These are phyloP conservation scores for Fraxinus platypoda DNA, from an alignment of 305 asterid species.

Conservation along the genomic window DNA sequence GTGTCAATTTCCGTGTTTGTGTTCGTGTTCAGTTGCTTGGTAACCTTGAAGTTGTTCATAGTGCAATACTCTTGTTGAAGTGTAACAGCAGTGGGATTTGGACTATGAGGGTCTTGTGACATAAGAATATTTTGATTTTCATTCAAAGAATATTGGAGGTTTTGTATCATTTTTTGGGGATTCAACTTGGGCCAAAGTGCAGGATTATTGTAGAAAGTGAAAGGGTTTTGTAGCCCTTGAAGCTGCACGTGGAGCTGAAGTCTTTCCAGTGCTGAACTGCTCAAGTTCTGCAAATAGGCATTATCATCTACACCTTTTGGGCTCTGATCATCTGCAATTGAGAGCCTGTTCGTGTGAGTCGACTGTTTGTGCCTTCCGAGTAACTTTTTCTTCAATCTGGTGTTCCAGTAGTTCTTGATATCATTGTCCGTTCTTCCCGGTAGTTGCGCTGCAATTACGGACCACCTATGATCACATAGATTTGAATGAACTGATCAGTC, in stretches of 20 bases:
- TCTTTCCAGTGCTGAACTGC: conserved; percentile 78
- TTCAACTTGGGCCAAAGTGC: conserved; percentile 49
- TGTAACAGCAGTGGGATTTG: conserved; percentile 5
- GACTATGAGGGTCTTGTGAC: conserved; percentile 20
- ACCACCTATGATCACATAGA: conserved; percentile 50
- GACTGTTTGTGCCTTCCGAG: conserved; percentile 60
- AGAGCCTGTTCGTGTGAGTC: conserved; percentile 29
- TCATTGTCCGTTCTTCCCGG: conserved; percentile 87
- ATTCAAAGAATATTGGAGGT: conserved; percentile 36
- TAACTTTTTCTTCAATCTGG: conserved; percentile 65
- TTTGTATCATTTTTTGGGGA: conserved; percentile 48
- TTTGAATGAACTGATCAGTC: background rate
- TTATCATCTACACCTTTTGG: conserved; percentile 31
- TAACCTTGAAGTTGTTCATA: conserved; percentile 21
- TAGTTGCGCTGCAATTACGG: conserved; percentile 70
- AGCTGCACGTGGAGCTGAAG: conserved; percentile 84
- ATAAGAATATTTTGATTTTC: conserved; percentile 24
- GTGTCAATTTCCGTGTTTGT: background rate
- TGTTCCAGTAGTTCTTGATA: conserved; percentile 86
- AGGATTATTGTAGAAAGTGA: conserved; percentile 50
- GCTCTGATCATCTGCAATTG: conserved; percentile 28
- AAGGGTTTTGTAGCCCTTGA: conserved; percentile 50
- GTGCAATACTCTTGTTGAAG: conserved; percentile 21
- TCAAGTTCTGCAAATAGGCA: conserved; percentile 41
- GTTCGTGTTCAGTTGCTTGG: conserved; percentile 16